Base-by-base conservation (phyloP, 352 stramenopile genomes). In the Peronospora belbahrii region DNA sequence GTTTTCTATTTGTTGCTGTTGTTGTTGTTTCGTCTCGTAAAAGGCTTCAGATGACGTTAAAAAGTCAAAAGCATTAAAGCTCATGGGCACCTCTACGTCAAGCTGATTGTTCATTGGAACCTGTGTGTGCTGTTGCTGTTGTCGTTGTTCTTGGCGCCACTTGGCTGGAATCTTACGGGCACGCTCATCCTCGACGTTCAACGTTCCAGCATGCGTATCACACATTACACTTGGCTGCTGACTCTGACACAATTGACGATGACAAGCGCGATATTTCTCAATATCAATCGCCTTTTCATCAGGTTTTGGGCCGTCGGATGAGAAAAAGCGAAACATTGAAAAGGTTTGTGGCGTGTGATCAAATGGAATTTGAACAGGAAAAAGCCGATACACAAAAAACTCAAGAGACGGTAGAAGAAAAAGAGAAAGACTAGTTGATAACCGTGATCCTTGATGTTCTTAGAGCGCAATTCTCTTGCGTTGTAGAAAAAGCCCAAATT, bases 11-110 rank as follows among this genome's bases (percentile, higher is more conserved):
- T 46, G 34, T 23, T 57, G 11, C 15, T 54, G 36, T 5, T 49
- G 35, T 5, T n/a, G n/a, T 9, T 28, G 24, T 9, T 61, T 13
- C 0, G 35, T 31, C 20, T 57, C 61, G 13, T 52, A 7, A 25
- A 82, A 78, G 25, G 55, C 50, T 48, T 82, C 67, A 3, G 67
- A 67, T 1, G 64, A 69, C 31, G 48, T 39, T 7, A 42, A 59
- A 25, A 73, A 75, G 55, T 77, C 66, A 45, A 81, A 77, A 14
- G 69, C 69, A 39, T 75, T 77, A 27, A 74, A 69, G 28, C 36
- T 23, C 45, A 47, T 34, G 41, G 39, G 45, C 48, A 57, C 37
- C 34, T 64, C 54, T 8, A 50, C 19, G 19, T 42, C 35, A 9
- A 59, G 48, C 23, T 67, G 63, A 6, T 67, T 63, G 32, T 20